Conservation (phyloP, 495 filamentous ascomycete species). For the Lasiosphaeria hispida region DNA sequence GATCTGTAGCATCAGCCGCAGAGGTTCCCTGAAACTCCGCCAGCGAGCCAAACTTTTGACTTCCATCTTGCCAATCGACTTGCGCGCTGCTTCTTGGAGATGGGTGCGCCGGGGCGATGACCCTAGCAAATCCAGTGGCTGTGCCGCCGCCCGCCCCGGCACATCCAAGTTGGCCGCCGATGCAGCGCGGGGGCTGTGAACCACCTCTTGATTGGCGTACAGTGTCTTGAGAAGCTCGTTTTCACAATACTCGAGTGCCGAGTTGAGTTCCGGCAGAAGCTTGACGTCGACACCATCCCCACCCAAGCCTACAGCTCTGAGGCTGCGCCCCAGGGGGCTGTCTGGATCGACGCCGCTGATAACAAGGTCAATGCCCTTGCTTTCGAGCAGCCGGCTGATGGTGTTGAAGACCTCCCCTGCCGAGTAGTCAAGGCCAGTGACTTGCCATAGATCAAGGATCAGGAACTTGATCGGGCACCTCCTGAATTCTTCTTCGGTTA, state of each 20-base stretch:
- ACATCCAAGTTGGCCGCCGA: constrained; percentile 51
- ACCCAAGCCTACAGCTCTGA: constrained; percentile 78
- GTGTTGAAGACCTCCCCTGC: constrained; percentile 92
- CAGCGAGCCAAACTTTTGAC: constrained; percentile 54
- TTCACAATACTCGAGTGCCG: constrained; percentile 88
- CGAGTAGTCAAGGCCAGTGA: constrained; percentile 92
- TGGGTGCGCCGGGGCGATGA: constrained; percentile 77
- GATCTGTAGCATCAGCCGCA: constrained; percentile 87
- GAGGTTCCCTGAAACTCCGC: constrained; percentile 81
- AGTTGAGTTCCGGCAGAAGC: constrained; percentile 87
- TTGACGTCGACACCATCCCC: constrained; percentile 62
- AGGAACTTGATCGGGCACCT: constrained; percentile 79
- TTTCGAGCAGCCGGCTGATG: constrained; percentile 75
- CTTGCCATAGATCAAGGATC: constrained; percentile 83
- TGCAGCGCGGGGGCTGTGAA: constrained; percentile 35
- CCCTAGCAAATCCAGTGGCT: constrained; percentile 48
- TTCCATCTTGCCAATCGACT: constrained; percentile 61
- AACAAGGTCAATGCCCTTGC: constrained; percentile 71
- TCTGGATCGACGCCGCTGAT: constrained; percentile 75
- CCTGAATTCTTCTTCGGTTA: constrained; percentile 76
- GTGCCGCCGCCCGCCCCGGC: constrained; percentile 31
- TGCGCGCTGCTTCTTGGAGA: constrained; percentile 73
- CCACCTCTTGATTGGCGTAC: constrained; percentile 57
- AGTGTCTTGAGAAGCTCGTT: constrained; percentile 89
- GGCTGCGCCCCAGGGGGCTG: constrained; percentile 69